Percentiles rank a stretch among this genome's conserved stretches.
phyloP scores from a whole-genome alignment of 768 basidiomycete genomes.

The Hygrophoropsis aurantiaca region DNA sequence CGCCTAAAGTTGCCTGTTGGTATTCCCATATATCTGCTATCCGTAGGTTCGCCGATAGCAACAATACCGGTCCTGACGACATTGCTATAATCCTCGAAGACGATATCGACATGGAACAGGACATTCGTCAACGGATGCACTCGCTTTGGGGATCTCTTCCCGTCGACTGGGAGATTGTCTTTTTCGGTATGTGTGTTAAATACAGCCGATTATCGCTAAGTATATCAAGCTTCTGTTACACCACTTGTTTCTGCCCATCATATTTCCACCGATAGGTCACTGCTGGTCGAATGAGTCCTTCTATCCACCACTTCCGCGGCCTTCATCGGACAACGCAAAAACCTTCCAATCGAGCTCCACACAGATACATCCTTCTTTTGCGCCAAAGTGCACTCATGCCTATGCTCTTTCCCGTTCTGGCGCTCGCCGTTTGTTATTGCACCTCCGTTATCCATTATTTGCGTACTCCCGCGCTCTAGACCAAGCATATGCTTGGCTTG shows the following conservation, averaged over 20 bases:
- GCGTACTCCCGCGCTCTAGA: conserved; percentile 80
- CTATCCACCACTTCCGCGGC: conserved; percentile 35
- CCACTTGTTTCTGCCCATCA: background rate
- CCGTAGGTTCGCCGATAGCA: conserved; percentile 36
- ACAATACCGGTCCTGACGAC: conserved; percentile 28
- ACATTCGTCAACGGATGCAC: conserved; percentile 44
- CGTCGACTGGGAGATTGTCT: conserved; percentile 68
- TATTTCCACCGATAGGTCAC: conserved; percentile 49
- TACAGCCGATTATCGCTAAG: too few species aligned
- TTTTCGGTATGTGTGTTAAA: conserved; percentile 49
- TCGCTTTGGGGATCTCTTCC: conserved; percentile 56
- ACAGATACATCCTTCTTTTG: conserved; percentile 54
- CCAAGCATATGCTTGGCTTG: conserved; percentile 69
- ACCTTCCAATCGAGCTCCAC: background rate
- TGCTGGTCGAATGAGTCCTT: conserved; percentile 75
- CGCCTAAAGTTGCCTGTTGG: conserved; percentile 69
- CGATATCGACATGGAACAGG: conserved; percentile 75
- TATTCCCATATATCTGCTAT: conserved; percentile 62
- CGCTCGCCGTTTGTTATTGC: conserved; percentile 57
- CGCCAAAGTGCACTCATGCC: conserved; percentile 73
- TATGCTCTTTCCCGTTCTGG: conserved; percentile 62
- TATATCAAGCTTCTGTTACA: background rate
- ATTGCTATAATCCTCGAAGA: conserved; percentile 69
- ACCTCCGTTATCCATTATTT: conserved; percentile 63
- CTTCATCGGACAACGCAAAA: conserved; percentile 9